Evolutionary conservation across 2,329 filamentous ascomycete species (phyloP), one percentile per base, ranked within the genome.

Genomic region (Teratosphaeriaceae sp.): DNA sequence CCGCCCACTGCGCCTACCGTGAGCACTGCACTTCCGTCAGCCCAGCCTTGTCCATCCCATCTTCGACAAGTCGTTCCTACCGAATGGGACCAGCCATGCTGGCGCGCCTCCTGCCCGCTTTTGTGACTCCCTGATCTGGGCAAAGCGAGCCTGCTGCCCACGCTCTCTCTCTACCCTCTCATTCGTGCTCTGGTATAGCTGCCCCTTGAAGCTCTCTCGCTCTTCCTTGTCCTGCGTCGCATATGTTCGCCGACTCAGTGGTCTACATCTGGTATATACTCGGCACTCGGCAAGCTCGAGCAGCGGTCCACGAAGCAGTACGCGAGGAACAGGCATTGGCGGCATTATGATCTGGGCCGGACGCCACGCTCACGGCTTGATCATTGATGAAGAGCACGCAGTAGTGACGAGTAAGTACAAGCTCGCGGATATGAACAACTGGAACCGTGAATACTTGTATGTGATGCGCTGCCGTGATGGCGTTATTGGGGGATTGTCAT

Each of bases 101-200:
- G 54, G 52, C 39, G 51, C 41, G 40, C 59, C 50, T 40, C 53
- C 52, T 20, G 26, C 15, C 40, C 16, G 53, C 47, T 59, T 59
- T 47, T 58, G 47, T 24, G 52, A 46, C 42, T 58, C 59, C 31
- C 61, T 50, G 16, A 58, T 47, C 43, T 65, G 62, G 3, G 72
- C 66, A 51, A 70, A 76, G 33, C 70, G 62, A 24, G 69, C 66
- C 55, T 79, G 73, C 55, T 79, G 74, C 19, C 71, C 73, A 42
- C 74, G 71, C 54, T 82, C 79, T 38, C 73, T 70, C 57, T 75
- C 67, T 47, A 82, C 58, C 33, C 79, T 71, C 53, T 77, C 70
- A 30, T 72, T 65, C 12, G 79, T 80, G 50, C 76, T 81, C 56
- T 81, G 75, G 49, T 79, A 80, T 34, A 83, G 54, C 58, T 82